Conservation (phyloP, 1,284 basidiomycete species). For the Salmacisia buchloeana region DNA sequence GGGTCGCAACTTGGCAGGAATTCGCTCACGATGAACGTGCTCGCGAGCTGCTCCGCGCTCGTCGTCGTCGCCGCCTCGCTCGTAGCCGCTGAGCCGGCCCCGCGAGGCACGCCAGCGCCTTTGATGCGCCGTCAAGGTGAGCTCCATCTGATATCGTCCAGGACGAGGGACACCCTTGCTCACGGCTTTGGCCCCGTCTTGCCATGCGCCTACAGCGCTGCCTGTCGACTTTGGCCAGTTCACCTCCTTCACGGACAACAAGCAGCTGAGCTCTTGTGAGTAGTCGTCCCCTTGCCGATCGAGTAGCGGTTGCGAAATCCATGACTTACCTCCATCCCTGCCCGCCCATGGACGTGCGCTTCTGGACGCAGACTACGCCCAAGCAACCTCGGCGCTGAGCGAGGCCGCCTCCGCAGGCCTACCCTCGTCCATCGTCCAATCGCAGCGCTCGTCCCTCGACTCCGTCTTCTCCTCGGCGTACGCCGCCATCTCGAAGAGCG, state of each 20-base stretch:
- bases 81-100: too few species aligned
- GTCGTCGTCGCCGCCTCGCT: too few species aligned
- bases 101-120: too few species aligned
- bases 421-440: neutral
- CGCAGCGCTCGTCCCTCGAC: neutral
- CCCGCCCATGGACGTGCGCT: neutral
- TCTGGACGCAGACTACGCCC: conserved; percentile 1
- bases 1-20: too few species aligned
- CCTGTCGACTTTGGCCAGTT: neutral
- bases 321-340: neutral
- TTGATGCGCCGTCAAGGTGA: too few species aligned
- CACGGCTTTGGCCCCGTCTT: too few species aligned
- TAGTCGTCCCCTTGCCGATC: neutral
- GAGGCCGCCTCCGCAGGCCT: neutral
- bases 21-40: too few species aligned
- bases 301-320: neutral
- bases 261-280: neutral
- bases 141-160: too few species aligned
- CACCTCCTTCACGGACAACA: neutral
- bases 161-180: too few species aligned
- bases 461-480: neutral
- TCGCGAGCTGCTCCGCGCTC: too few species aligned
- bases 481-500: neutral
- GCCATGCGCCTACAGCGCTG: too few species aligned
- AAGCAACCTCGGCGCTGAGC: conserved; percentile 2